A percentile compares a stretch with the other conserved stretches of the same genome.
Evolutionary conservation across 2,329 filamentous ascomycete genomes (phyloP).

Genomic region (Aspergillus spinulosporus): DNA sequence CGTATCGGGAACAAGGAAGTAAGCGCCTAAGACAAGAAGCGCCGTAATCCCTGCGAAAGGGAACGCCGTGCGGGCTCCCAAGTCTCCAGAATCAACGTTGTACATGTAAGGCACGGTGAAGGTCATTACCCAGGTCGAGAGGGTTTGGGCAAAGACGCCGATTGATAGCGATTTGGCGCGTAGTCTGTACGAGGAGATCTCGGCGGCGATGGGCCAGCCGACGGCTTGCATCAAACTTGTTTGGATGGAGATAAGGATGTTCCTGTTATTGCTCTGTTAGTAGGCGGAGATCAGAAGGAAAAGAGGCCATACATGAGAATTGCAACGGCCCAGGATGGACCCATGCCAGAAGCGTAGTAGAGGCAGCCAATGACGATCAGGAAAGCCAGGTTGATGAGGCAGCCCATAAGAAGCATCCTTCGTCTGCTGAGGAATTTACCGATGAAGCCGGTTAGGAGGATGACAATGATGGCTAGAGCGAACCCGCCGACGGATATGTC

Average conservation of each 20-base stretch:
- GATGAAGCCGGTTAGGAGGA: conserved; percentile 9
- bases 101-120: conserved; percentile 9
- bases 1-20: conserved; percentile 2
- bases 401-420: conserved; percentile 5
- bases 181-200: conserved; percentile 7
- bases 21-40: not conserved
- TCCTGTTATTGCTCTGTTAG: not conserved
- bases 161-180: conserved; percentile 3
- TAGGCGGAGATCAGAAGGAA: not conserved
- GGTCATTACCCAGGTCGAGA: conserved; percentile 3
- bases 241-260: conserved; percentile 6
- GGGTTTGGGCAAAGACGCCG: conserved; percentile 4
- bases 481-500: conserved; percentile 23
- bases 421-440: conserved; percentile 9
- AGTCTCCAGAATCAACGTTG: conserved; percentile 4
- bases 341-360: conserved; percentile 14
- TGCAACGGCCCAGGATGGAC: conserved; percentile 17
- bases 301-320: conserved; percentile 17
- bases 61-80: conserved; percentile 3
- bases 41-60: conserved; percentile 6
- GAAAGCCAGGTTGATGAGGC: conserved; percentile 14
- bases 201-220: conserved; percentile 9
- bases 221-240: conserved; percentile 8
- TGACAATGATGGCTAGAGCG: conserved; percentile 16
- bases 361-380: conserved; percentile 18